phyloP scores from a whole-genome alignment of 225 moss, liverwort and hornwort species.

The Pleurozium schreberi region DNA sequence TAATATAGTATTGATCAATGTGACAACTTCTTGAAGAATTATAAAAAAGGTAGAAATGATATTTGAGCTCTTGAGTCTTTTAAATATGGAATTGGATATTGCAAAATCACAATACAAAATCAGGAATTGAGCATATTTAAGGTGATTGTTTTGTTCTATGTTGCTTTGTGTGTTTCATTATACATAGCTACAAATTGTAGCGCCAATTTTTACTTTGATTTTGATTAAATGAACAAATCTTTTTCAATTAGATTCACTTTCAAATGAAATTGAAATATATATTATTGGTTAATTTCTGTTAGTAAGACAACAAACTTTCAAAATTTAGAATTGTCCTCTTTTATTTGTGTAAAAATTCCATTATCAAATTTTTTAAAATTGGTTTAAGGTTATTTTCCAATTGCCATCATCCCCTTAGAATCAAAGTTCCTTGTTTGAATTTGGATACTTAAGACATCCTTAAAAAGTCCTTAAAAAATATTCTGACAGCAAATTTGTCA shows the following conservation, averaged over 20 bases:
- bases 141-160: neutral
- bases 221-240: neutral
- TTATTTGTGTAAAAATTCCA: neutral
- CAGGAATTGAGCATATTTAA: neutral
- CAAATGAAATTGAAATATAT: neutral
- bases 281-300: neutral
- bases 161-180: neutral
- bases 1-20: neutral
- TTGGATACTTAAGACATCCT: too few species aligned
- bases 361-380: neutral
- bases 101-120: neutral
- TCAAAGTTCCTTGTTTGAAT: too few species aligned
- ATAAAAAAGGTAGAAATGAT: conserved; percentile 31
- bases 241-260: neutral
- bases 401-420: too few species aligned
- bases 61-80: conserved; percentile 36
- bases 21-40: neutral
- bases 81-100: conserved; percentile 41
- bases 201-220: neutral
- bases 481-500: too few species aligned
- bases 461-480: too few species aligned
- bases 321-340: neutral
- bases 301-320: too few species aligned
- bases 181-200: neutral
- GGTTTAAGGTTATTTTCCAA: too few species aligned